Base-by-base conservation (phyloP, 1,139 yeast genomes). In the Diutina siamensis region DNA sequence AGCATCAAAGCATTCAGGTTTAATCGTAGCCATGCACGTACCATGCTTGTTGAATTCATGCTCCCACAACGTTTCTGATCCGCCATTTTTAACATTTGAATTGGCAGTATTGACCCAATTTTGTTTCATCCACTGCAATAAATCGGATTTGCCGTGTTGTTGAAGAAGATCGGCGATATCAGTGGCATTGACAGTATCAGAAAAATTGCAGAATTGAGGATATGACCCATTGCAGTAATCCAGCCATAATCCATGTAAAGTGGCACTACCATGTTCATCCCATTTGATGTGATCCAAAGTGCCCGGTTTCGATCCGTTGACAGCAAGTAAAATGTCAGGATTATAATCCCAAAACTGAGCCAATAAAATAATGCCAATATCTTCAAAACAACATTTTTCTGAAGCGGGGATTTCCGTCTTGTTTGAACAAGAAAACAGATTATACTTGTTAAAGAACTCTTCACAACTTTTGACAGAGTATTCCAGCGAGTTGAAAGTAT, bases 31-130 rank as follows among this genome's bases (percentile, higher is more conserved):
- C 66, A 67, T 64, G 54, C 73, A 68, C n/a, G 73, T 67, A 40
- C 66, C 73, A 51, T 68, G 74, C 54, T 67, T 68, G 57, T 68
- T 67, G 54, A 58, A 68, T 53, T 68, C 72, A 51, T 68, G 74
- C 46, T 59, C 59, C 74, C 74, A 68, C 48, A 68, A 59, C 31
- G 59, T 55, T 34, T 52, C 51, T 44, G 55, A 51, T 4, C 35
- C 45, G 2, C 42, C 45, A 10, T 25, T 21, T 7, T 18, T 12
- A 10, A 38, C 53, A 35, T 42, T 42, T 36, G 67, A 60, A 49
- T 57, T 59, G 22, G 51, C 62, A 47, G 64, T 63, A 52, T 66
- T 66, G 44, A 65, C 50, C 72, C 72, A 68, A 51, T 60, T 62
- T 40, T 55, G 58, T 46, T 54, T 47, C 70, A 68, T 68, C 48